phyloP scores from a whole-genome alignment of 2,329 filamentous ascomycete genomes.

The Talaromyces albobiverticillius region DNA sequence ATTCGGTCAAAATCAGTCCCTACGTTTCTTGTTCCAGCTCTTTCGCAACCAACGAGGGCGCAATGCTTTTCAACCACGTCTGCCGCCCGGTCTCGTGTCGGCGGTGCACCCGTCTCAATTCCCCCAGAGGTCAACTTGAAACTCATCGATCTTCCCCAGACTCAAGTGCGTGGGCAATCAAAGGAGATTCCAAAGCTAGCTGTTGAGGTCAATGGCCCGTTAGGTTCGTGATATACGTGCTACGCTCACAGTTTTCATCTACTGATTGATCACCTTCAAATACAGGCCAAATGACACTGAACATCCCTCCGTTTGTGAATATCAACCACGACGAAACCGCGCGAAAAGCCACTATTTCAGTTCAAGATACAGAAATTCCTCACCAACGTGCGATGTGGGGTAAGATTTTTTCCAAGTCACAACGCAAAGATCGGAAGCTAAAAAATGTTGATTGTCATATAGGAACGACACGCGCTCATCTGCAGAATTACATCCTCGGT shows the following conservation, averaged over 20 bases:
- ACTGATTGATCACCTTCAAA: slow-evolving; percentile 1
- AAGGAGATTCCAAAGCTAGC: slow-evolving; percentile 60
- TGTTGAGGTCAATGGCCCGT: slow-evolving; percentile 74
- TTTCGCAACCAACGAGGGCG: slow-evolving; percentile 46
- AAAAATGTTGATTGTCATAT: slow-evolving; percentile 18
- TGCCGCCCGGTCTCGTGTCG: slow-evolving; percentile 74
- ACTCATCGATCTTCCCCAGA: slow-evolving; percentile 61
- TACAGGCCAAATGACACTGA: slow-evolving; percentile 69
- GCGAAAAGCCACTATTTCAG: slow-evolving; percentile 64
- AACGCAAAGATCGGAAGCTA: slow-evolving; percentile 13
- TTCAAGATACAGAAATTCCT: slow-evolving; percentile 66
- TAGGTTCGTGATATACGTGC: slow-evolving; percentile 55
- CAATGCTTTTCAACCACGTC: slow-evolving; percentile 71
- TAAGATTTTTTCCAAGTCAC: slow-evolving; percentile 41
- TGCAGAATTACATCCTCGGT: slow-evolving; percentile 86
- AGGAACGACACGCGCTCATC: slow-evolving; percentile 88
- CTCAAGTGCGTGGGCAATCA: slow-evolving; percentile 58
- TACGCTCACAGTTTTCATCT: not conserved
- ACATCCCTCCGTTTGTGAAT: slow-evolving; percentile 74
- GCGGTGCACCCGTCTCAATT: slow-evolving; percentile 73
- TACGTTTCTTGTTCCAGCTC: slow-evolving; percentile 69
- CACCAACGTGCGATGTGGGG: slow-evolving; percentile 96
- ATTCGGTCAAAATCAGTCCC: slow-evolving; percentile 57
- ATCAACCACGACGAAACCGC: slow-evolving; percentile 65
- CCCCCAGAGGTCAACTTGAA: slow-evolving; percentile 78